Base-by-base conservation (phyloP, 1,139 yeast species). In the Kurtzmaniella quercitrusa region DNA sequence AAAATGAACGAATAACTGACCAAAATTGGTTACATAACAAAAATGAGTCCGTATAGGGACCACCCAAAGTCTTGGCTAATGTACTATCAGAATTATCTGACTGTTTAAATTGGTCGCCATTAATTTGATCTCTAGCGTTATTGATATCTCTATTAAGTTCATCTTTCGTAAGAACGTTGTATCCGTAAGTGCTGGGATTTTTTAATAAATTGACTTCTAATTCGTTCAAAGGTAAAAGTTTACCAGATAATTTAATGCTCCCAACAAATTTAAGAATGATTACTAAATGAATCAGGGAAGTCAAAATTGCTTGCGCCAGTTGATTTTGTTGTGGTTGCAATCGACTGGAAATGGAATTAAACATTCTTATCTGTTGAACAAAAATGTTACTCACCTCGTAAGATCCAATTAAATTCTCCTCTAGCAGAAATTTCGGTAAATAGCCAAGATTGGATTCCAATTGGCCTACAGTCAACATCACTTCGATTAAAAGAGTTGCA, bases 361-460 rank as follows among this genome's bases (percentile, higher is more conserved):
- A 66, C 23, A 70, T 52, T 37, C 55, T 59, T 11, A 64, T 50
- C 47, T 71, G 76, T 40, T 66, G 63, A 40, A 62, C 61, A 30
- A 68, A 54, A 2, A 60, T 48, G 9, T 23, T 17, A 17, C 30
- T 5, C 12, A 26, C 5, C 30, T 26, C 30, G 30, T 26, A 26
- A 9, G 30, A 5, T 9, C 30, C 30, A 26, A 12, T 26, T 5
- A 3, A 11, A 11, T 5, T 5, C 5, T 11, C 30, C 6, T 26
- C 30, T 11, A 6, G n/a, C 9, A 14, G n/a, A 5, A 26, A 5
- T 26, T 26, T 26, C 3, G 14, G 6, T 26, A 14, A 5, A 9
- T 26, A 9, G n/a, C 30, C 30, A 9, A 26, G n/a, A 9, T 9
- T 26, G 14, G n/a, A 26, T 26, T 26, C 30, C 30, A 26, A 14